Percentiles rank a stretch among this genome's conserved stretches.
Conservation (phyloP, 2,329 filamentous ascomycete genomes). For the Pezicula radicicola region DNA sequence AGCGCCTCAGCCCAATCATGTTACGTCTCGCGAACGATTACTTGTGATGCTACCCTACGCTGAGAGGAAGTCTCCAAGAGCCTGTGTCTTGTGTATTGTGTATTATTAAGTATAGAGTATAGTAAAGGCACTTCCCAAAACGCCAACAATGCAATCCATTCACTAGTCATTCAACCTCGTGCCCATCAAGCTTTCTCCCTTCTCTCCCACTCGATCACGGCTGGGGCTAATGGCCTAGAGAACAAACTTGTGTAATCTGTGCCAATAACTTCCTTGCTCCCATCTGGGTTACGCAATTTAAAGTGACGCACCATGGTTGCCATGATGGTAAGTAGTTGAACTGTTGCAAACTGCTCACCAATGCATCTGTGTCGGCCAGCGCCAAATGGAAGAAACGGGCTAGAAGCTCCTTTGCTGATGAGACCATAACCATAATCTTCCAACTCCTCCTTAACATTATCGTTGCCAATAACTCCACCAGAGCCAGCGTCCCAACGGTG, state of each 20-base stretch:
- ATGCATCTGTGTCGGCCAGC: slow-evolving; percentile 93
- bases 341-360: slow-evolving; percentile 93
- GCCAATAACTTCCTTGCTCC: slow-evolving; percentile 64
- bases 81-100: neutral
- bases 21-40: no score
- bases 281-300: slow-evolving; percentile 74
- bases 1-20: no score
- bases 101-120: slow-evolving; percentile 5
- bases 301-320: slow-evolving; percentile 74
- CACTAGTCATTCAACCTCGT: neutral
- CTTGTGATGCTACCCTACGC: no score
- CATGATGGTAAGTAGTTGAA: slow-evolving; percentile 84
- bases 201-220: slow-evolving; percentile 73
- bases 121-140: slow-evolving; percentile 1
- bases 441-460: slow-evolving; percentile 63
- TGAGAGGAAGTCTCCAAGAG: no score
- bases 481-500: slow-evolving; percentile 80
- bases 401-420: slow-evolving; percentile 85
- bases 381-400: slow-evolving; percentile 91
- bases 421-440: slow-evolving; percentile 93
- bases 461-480: slow-evolving; percentile 47
- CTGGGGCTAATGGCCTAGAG: slow-evolving; percentile 69
- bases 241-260: slow-evolving; percentile 71
- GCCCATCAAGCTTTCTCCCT: slow-evolving; percentile 40
- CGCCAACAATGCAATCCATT: slow-evolving; percentile 18